These are phyloP conservation scores for Pestalotiopsis sp. DNA, from an alignment of 2,329 filamentous ascomycete genomes.

Conservation along the genomic window DNA sequence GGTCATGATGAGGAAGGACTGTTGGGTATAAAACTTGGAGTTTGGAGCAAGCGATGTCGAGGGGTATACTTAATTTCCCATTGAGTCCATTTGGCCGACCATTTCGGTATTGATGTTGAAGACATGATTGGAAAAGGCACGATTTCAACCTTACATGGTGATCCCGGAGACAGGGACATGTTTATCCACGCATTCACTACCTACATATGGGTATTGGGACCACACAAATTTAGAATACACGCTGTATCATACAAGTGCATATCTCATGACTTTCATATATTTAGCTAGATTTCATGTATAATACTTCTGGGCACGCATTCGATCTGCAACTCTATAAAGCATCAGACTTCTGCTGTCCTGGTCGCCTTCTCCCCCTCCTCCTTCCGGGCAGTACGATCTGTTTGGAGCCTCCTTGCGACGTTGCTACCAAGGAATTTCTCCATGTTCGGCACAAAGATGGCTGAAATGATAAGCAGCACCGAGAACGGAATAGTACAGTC, in stretches of 20 bases:
- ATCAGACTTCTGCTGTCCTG: not conserved
- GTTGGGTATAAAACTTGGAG: not conserved
- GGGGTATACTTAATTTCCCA: not conserved
- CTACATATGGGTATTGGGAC: too few relatives aligned
- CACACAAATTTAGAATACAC: too few relatives aligned
- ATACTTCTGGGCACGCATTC: not conserved
- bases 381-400: constrained; percentile 15
- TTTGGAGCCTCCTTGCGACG: constrained; percentile 46
- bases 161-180: not conserved
- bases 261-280: too few relatives aligned
- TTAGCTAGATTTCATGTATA: not conserved
- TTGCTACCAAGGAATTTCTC: constrained; percentile 45
- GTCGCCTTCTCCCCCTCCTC: not conserved
- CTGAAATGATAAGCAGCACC: constrained; percentile 36
- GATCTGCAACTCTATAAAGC: not conserved
- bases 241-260: too few relatives aligned
- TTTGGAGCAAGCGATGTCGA: not conserved
- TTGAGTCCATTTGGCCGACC: not conserved
- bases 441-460: constrained; percentile 43
- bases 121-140: not conserved
- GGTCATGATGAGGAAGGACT: not conserved
- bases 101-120: not conserved
- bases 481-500: constrained; percentile 36
- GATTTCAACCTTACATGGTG: not conserved
- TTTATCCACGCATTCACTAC: too few relatives aligned